Percentiles rank a stretch among this genome's conserved stretches.
Conservation (phyloP, 805 yeast genomes). For the Saturnispora diversa region DNA sequence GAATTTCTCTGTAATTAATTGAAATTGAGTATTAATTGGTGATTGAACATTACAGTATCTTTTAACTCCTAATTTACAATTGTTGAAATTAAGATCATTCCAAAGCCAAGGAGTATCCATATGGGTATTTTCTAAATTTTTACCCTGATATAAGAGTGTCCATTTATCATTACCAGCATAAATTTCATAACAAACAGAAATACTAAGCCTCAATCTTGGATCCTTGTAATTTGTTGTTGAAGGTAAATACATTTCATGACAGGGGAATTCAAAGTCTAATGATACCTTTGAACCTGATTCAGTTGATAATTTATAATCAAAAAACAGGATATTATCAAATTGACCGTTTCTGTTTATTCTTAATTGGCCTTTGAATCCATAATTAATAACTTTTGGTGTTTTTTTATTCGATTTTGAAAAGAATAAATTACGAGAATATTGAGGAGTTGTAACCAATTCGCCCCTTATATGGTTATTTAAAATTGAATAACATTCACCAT, state of each 20-base stretch:
- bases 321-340: slow-evolving; percentile 2
- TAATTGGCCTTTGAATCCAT: slow-evolving; percentile 5
- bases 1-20: slow-evolving; percentile 3
- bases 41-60: slow-evolving; percentile 2
- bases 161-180: not conserved
- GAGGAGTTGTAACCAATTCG: too few species aligned
- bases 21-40: slow-evolving; percentile 5
- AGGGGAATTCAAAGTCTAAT: slow-evolving; percentile 9
- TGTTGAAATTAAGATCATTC: not conserved
- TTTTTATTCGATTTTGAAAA: not conserved
- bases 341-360: slow-evolving; percentile 5
- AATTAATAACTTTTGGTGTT: not conserved
- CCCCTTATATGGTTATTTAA: slow-evolving; percentile 2
- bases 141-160: slow-evolving; percentile 3
- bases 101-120: slow-evolving; percentile 3
- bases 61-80: slow-evolving; percentile 1
- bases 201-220: slow-evolving; percentile 5
- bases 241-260: slow-evolving; percentile 10
- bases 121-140: slow-evolving; percentile 1
- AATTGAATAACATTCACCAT: slow-evolving; percentile 2
- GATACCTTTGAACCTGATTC: not conserved
- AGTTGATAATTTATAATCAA: not conserved
- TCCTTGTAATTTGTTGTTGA: slow-evolving; percentile 3
- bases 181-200: slow-evolving; percentile 1
- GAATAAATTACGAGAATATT: too few species aligned